Conservation (phyloP, 2,329 filamentous ascomycete species). For the Piedraia hortae region DNA sequence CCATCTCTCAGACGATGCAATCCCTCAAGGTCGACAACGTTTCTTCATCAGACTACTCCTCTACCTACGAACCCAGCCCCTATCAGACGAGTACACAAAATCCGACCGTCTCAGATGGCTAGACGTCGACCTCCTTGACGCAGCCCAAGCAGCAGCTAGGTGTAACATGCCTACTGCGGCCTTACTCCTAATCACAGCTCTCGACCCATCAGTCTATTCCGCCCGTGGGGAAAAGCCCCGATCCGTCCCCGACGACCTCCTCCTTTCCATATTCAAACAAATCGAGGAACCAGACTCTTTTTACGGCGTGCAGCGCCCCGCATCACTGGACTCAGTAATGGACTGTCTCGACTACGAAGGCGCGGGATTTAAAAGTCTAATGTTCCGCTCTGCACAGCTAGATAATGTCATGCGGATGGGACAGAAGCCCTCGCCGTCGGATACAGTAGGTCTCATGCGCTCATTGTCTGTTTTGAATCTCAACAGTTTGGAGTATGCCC, state of each 20-base stretch:
- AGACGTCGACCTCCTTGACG: conserved; percentile 46
- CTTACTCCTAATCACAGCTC: conserved; percentile 52
- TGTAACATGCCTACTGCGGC: conserved; percentile 77
- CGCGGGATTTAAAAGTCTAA: conserved; percentile 60
- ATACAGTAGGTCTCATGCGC: conserved; percentile 43
- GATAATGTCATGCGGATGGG: conserved; percentile 51
- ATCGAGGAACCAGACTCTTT: conserved; percentile 92
- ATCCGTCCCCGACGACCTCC: conserved; percentile 31
- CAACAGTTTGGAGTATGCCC: conserved; percentile 56
- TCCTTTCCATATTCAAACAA: conserved; percentile 65
- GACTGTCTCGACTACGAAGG: conserved; percentile 69
- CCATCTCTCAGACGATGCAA: conserved; percentile 22
- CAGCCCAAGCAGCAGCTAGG: conserved; percentile 40
- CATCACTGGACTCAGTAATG: conserved; percentile 51
- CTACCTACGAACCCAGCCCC: conserved; percentile 60
- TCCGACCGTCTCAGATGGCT: conserved; percentile 58
- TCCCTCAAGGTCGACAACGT: conserved; percentile 33
- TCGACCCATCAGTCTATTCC: conserved; percentile 1
- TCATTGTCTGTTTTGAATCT: conserved; percentile 60
- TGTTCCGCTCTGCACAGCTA: conserved; percentile 73
- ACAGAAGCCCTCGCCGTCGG: conserved; percentile 26
- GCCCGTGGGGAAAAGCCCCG: conserved; percentile 12
- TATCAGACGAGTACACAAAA: conserved; percentile 49
- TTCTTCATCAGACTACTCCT: conserved; percentile 54
- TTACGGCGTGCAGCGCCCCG: conserved; percentile 61